phyloP scores from a whole-genome alignment of 768 basidiomycete genomes.

The Tylopilus sp. region DNA sequence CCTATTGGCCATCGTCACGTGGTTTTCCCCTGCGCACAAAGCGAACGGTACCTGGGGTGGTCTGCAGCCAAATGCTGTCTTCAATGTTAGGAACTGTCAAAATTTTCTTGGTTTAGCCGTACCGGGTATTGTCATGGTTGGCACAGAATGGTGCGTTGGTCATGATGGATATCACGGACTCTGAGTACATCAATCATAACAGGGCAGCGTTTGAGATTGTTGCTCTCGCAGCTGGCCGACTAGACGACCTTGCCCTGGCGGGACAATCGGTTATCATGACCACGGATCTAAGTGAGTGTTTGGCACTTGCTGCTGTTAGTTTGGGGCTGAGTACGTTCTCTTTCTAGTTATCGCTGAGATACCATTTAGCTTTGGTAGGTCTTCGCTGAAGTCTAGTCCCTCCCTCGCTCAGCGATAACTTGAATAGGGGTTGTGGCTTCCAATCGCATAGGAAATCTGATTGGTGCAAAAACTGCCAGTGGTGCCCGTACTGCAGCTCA shows the following conservation, averaged over 20 bases:
- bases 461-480: constrained; percentile 51
- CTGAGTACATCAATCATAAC: not conserved
- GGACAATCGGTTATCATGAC: constrained; percentile 82
- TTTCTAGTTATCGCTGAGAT: constrained; percentile 62
- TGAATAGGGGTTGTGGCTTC: constrained; percentile 61
- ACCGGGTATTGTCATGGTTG: constrained; percentile 76
- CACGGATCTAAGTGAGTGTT: constrained; percentile 60
- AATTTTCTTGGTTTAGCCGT: constrained; percentile 63
- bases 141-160: constrained; percentile 66
- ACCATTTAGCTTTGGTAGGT: constrained; percentile 64
- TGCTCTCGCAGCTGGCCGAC: constrained; percentile 68
- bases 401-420: not conserved
- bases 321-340: constrained; percentile 1
- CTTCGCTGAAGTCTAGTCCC: not conserved
- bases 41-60: constrained; percentile 66
- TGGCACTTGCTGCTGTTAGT: not conserved
- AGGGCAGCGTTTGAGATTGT: constrained; percentile 86
- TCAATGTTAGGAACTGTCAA: constrained; percentile 49
- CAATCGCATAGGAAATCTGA: constrained; percentile 68
- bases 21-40: constrained; percentile 48
- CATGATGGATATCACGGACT: not conserved
- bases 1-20: constrained; percentile 48
- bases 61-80: constrained; percentile 40
- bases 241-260: constrained; percentile 64
- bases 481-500: constrained; percentile 60